Percentiles rank a stretch among this genome's conserved stretches.
Evolutionary conservation across 2,329 filamentous ascomycete genomes (phyloP).

Genomic region (Keithomyces neogunnii): DNA sequence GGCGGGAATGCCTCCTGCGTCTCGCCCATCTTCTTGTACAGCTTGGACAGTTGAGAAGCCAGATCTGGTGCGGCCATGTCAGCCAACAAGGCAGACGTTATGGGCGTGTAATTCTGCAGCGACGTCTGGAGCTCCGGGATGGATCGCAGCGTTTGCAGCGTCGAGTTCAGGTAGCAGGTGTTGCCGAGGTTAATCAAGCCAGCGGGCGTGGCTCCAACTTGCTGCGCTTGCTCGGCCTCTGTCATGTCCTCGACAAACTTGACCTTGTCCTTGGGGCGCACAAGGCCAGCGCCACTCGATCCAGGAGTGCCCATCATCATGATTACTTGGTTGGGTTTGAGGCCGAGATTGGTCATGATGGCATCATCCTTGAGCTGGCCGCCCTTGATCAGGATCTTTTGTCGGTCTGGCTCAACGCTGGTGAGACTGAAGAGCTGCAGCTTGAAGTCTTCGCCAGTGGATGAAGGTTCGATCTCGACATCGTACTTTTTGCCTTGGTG

Average conservation of each 20-base stretch:
- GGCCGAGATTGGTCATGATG: constrained; percentile 70
- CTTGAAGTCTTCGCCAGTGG: constrained; percentile 89
- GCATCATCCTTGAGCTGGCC: constrained; percentile 94
- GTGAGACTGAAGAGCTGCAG: constrained; percentile 92
- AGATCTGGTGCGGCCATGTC: constrained; percentile 53
- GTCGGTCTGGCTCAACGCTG: constrained; percentile 88
- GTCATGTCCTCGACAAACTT: constrained; percentile 98
- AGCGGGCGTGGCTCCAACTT: constrained; percentile 76
- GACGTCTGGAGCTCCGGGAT: constrained; percentile 87
- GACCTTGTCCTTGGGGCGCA: constrained; percentile 69
- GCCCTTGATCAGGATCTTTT: constrained; percentile 92
- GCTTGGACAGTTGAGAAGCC: constrained; percentile 65
- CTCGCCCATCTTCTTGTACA: constrained; percentile 84
- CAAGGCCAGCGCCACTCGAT: constrained; percentile 49
- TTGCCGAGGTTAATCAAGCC: constrained; percentile 91
- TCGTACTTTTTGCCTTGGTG: constrained; percentile 94
- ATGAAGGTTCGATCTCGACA: constrained; percentile 77
- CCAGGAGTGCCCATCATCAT: constrained; percentile 96
- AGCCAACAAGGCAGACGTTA: constrained; percentile 30
- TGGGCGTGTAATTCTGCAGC: constrained; percentile 49
- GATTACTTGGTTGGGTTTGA: constrained; percentile 78
- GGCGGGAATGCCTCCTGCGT: constrained; percentile 85
- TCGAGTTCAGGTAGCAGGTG: constrained; percentile 97
- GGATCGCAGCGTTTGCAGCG: constrained; percentile 78
- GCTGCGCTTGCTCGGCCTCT: constrained; percentile 78